Conservation (phyloP, 2,329 filamentous ascomycete genomes). For the Nothophaeocryptopus gaeumannii region DNA sequence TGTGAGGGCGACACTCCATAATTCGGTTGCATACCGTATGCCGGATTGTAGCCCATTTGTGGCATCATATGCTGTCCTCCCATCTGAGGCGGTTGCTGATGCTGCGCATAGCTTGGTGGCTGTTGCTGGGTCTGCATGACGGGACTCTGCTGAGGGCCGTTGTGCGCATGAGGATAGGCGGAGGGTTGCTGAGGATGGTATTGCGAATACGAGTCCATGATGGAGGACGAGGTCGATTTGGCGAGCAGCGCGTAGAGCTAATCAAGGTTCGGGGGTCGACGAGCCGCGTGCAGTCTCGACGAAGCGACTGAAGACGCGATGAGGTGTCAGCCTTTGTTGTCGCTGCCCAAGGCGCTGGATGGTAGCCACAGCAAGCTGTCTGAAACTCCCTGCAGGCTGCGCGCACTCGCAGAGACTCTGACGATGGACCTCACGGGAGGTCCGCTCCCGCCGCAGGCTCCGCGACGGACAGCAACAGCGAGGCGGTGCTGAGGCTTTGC, state of each 20-base stretch:
- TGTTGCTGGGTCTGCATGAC: constrained; percentile 71
- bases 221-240: constrained; percentile 26
- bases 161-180: constrained; percentile 41
- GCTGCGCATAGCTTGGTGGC: constrained; percentile 46
- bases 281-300: constrained; percentile 9
- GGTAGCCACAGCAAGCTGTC: constrained; percentile 2
- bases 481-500: constrained; percentile 17
- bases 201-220: constrained; percentile 48
- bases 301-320: constrained; percentile 18
- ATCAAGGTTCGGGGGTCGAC: constrained; percentile 22
- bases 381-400: constrained; percentile 9
- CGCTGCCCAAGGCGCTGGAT: constrained; percentile 20
- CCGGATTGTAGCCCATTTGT: constrained; percentile 78
- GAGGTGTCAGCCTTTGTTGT: constrained; percentile 23
- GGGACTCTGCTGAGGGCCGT: constrained; percentile 61
- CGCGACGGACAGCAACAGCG: constrained; percentile 2
- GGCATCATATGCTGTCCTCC: constrained; percentile 58
- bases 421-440: constrained; percentile 14
- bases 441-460: constrained; percentile 12
- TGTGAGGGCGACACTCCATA: constrained; percentile 82
- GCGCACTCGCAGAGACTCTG: too few relatives aligned
- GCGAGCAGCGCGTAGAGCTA: constrained; percentile 14
- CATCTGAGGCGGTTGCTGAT: constrained; percentile 60
- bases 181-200: constrained; percentile 47
- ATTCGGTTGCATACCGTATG: constrained; percentile 64